These are phyloP conservation scores for Yarrowia galli DNA, from an alignment of 1,139 yeast genomes.

Conservation along the genomic window DNA sequence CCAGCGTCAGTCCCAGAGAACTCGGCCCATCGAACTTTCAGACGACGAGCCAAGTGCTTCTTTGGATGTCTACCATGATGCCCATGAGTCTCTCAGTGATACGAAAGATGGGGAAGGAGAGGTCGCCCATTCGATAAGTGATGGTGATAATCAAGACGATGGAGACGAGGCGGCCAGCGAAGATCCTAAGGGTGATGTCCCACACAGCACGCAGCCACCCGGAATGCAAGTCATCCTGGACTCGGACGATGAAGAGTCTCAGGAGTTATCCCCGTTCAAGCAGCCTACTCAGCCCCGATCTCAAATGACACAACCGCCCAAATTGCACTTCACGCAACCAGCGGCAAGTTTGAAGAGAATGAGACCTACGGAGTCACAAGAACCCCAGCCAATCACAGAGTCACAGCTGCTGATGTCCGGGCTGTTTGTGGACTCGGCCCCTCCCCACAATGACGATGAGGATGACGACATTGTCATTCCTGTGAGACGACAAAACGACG, in stretches of 20 bases:
- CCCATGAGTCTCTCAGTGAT: conserved; percentile 1
- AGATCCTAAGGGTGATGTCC: not conserved
- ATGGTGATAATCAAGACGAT: not conserved
- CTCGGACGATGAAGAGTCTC: conserved; percentile 19
- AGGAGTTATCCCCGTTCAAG: not conserved
- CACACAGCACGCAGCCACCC: not conserved
- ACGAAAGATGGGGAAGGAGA: not conserved
- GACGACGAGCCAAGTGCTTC: conserved; percentile 13
- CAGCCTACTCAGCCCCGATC: not conserved
- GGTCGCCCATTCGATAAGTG: not conserved
- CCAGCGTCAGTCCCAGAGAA: not conserved
- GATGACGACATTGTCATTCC: conserved; percentile 19
- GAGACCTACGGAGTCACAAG: not conserved
- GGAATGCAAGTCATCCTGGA: conserved; percentile 1
- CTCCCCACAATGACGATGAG: not conserved
- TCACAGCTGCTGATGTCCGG: conserved; percentile 26
- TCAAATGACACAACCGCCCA: not conserved
- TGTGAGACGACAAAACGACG: conserved; percentile 12
- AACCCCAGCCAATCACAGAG: conserved; percentile 17
- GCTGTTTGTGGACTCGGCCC: conserved; percentile 4
- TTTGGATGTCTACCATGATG: not conserved
- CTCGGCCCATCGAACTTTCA: not conserved
- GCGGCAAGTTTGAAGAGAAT: not conserved
- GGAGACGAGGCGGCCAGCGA: not conserved
- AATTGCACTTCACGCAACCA: not conserved